phyloP scores from a whole-genome alignment of 208 protist species.

The Zelonia costaricensis region DNA sequence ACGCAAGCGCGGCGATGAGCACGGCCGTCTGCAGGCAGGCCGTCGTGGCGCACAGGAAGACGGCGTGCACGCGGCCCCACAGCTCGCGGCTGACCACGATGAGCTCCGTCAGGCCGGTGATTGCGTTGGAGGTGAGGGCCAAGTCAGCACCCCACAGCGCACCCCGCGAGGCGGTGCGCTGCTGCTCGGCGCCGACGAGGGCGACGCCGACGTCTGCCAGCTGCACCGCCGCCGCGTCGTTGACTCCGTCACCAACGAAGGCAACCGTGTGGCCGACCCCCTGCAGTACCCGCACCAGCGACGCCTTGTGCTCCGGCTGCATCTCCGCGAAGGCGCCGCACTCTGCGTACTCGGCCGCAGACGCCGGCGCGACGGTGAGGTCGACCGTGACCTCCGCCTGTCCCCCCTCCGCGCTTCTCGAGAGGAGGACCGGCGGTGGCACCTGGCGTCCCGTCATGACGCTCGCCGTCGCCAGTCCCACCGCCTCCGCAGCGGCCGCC shows the following conservation, averaged over 20 bases:
- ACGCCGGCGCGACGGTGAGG: conserved; percentile 12
- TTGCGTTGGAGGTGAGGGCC: conserved; percentile 9
- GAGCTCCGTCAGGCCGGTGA: conserved; percentile 1
- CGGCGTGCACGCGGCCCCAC: conserved; percentile 13
- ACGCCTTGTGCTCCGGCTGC: conserved; percentile 52
- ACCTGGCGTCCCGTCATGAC: conserved; percentile 14
- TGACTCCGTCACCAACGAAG: conserved; percentile 97
- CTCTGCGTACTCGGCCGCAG: conserved; percentile 28
- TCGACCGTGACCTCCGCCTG: conserved; percentile 10
- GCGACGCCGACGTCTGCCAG: conserved; percentile 94
- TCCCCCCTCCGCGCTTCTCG: too few species aligned
- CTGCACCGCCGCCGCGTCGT: conserved; percentile 94
- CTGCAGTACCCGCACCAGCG: conserved; percentile 84
- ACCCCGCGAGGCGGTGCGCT: neutral
- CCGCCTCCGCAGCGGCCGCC: conserved; percentile 5
- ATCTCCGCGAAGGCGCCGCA: conserved; percentile 84
- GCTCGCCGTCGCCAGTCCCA: neutral
- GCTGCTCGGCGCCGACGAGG: conserved; percentile 39
- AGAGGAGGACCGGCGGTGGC: neutral
- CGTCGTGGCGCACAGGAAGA: conserved; percentile 10
- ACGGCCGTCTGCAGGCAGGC: conserved; percentile 14
- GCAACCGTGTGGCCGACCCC: conserved; percentile 72
- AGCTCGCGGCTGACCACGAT: conserved; percentile 11
- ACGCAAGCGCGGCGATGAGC: conserved; percentile 8
- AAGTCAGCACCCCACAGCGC: conserved; percentile 23